A percentile compares a stretch with the other conserved stretches of the same genome.
These are phyloP conservation scores for Talaromyces funiculosus DNA, from an alignment of 2,329 filamentous ascomycete species.

Conservation along the genomic window DNA sequence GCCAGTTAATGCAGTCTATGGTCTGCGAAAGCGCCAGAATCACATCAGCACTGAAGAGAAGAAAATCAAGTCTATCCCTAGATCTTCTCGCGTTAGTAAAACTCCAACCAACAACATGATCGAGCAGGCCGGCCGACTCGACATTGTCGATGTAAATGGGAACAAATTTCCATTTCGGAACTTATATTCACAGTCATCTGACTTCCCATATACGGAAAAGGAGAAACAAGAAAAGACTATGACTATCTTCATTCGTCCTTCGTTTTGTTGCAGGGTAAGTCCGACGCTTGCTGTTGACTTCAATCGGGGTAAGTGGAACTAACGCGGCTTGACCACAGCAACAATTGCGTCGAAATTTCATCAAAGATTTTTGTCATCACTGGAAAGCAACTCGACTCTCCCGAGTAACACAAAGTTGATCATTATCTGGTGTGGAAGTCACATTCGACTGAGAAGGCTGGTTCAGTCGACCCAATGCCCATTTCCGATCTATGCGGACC, in stretches of 20 bases:
- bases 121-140: slow-evolving; percentile 14
- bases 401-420: slow-evolving; percentile 56
- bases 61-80: neutral
- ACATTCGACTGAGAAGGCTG: slow-evolving; percentile 63
- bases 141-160: slow-evolving; percentile 57
- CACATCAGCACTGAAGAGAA: neutral
- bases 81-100: neutral
- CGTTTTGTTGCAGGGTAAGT: slow-evolving; percentile 1
- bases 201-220: slow-evolving; percentile 29
- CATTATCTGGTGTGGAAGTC: slow-evolving; percentile 67
- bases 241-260: neutral
- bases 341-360: slow-evolving; percentile 40
- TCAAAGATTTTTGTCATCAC: neutral
- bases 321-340: slow-evolving; percentile 58
- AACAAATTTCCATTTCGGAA: slow-evolving; percentile 58
- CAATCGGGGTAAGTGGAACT: slow-evolving; percentile 51
- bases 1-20: neutral
- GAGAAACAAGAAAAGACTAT: slow-evolving; percentile 47
- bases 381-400: slow-evolving; percentile 33
- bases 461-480: slow-evolving; percentile 56
- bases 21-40: neutral
- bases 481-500: slow-evolving; percentile 74
- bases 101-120: slow-evolving; percentile 10
- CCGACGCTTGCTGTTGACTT: neutral
- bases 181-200: slow-evolving; percentile 42